A percentile compares a stretch with the other conserved stretches of the same genome.
Evolutionary conservation across 495 filamentous ascomycete species (phyloP).

Genomic region (Platismatia glauca): DNA sequence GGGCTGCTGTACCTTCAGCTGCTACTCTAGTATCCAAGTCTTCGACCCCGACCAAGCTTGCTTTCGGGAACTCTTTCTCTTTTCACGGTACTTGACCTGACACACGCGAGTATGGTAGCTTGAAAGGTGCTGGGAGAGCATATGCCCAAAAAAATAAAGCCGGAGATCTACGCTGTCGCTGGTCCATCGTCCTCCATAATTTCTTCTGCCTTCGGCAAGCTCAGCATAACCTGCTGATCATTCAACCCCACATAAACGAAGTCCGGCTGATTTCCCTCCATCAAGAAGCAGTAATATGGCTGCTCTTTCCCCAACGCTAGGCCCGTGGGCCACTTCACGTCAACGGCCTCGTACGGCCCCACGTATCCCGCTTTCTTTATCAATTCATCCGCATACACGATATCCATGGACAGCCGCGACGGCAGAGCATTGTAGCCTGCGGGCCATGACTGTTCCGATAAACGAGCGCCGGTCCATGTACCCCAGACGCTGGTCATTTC

Average conservation of each 20-base stretch:
- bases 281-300: slow-evolving; percentile 3
- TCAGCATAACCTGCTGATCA: neutral
- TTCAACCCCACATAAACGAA: slow-evolving; percentile 1
- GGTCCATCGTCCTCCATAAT: neutral
- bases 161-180: neutral
- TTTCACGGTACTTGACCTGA: no score
- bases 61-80: no score
- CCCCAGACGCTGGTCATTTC: slow-evolving; percentile 4
- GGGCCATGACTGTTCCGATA: neutral
- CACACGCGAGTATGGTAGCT: no score
- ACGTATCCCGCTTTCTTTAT: neutral
- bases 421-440: neutral
- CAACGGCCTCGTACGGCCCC: neutral
- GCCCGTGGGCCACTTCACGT: neutral
- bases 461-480: neutral
- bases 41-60: no score
- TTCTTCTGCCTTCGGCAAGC: neutral
- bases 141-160: no score
- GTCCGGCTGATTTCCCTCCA: neutral
- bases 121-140: no score
- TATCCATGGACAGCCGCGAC: neutral
- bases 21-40: no score
- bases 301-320: neutral
- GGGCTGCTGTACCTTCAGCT: no score
- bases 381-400: neutral